Evolutionary conservation across 2,329 filamentous ascomycete genomes (phyloP), one percentile per base, ranked within the genome.

Genomic region (Aspergillus tubingensis): DNA sequence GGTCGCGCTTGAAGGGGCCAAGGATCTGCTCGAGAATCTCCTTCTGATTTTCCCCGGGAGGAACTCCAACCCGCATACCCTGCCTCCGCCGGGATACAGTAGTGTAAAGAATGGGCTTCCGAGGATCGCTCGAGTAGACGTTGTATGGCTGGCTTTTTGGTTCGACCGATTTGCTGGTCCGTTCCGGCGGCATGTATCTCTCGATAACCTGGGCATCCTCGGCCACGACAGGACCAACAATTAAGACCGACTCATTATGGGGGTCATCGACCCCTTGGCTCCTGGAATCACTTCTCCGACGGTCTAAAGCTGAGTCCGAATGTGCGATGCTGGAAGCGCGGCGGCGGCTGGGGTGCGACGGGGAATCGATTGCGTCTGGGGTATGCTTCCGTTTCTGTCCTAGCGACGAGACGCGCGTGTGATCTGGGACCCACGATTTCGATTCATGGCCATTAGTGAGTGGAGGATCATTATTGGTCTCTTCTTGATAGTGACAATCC

Each of bases 201-300:
- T 85, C 82, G 49, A 88, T 77, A 10, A 88, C 80, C 56, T 87
- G 85, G 1, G 83, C 85, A 73, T 88, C 86, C 52, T 83, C 83
- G 5, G 84, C 85, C 5, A 84, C 80, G 5, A 85, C 83, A 0
- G 85, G 85, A 0, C 86, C 85, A 54, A 88, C 81, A 60, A 88
- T 86, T 64, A 86, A 82, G 39, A 79, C 75, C 1, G 76, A 79
- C 62, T 79, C 77, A 60, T 78, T 78, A 5, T 77, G 74, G 7
- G 72, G 74, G 48, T 76, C 74, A 11, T 77, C 72, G 25, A 68
- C 58, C 51, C 68, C 69, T 57, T 72, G 72, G 54, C 75, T 72
- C 53, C 70, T 68, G 52, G 68, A 57, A 32, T 74, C 72, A 59
- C 65, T 74, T 51, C 67, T 69, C 25, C 73, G 72, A 41, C 67